A percentile compares a stretch with the other conserved stretches of the same genome.
Evolutionary conservation across 2,329 filamentous ascomycete species (phyloP).

Genomic region (Paecilomyces variotii): DNA sequence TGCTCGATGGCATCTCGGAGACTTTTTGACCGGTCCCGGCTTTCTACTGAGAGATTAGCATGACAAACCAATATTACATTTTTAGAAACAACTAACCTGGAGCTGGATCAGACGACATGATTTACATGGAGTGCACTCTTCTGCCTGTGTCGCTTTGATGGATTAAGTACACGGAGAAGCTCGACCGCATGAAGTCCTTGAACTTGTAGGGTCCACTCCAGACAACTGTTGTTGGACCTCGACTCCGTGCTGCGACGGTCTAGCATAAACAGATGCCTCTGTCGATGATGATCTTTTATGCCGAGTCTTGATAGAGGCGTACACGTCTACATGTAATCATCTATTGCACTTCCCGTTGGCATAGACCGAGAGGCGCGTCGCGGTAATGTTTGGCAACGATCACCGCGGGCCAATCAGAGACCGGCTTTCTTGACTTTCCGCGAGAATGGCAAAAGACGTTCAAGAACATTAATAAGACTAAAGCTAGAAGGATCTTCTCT

Average conservation of each 20-base stretch:
- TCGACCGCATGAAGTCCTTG: background rate
- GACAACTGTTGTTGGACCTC: background rate
- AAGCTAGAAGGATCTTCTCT: no score
- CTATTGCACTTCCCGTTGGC: background rate
- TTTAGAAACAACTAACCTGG: conserved; percentile 9
- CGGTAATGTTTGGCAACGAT: background rate
- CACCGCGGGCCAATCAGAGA: background rate
- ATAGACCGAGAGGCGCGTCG: background rate
- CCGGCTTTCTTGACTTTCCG: background rate
- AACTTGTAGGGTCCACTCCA: background rate
- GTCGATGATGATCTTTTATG: no score
- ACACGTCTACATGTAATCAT: no score
- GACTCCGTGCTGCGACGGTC: background rate
- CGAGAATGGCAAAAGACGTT: background rate
- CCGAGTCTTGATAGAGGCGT: no score
- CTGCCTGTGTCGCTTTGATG: background rate
- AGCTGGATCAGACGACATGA: conserved; percentile 13
- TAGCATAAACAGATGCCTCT: no score
- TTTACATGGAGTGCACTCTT: background rate
- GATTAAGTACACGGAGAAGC: background rate
- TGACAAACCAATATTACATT: background rate
- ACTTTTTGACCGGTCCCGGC: conserved; percentile 10
- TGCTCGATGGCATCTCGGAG: conserved; percentile 28
- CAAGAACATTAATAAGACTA: background rate
- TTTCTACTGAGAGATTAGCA: conserved; percentile 1